These are phyloP conservation scores for Ulota crispa DNA, from an alignment of 225 moss, liverwort and hornwort genomes.

Conservation along the genomic window DNA sequence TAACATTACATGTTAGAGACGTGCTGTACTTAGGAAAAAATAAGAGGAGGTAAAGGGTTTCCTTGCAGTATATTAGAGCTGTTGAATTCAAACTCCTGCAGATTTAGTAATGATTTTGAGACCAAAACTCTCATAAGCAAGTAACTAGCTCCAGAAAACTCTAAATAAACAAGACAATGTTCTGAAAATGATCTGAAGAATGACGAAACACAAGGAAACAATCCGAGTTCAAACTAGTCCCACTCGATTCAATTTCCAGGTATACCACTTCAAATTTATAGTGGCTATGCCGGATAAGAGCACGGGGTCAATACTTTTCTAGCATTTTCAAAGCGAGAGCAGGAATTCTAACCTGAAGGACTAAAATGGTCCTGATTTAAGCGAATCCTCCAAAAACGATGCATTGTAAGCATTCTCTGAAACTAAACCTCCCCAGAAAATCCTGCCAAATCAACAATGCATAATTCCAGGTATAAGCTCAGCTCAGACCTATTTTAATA, in stretches of 20 bases:
- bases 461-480: conserved; percentile 7
- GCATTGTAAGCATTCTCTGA: conserved; percentile 75
- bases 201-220: background rate
- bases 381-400: conserved; percentile 59
- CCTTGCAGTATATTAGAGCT: background rate
- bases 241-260: background rate
- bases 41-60: too few species aligned
- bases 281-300: background rate
- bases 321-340: background rate
- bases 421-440: conserved; percentile 79
- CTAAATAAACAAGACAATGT: background rate
- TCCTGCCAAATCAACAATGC: conserved; percentile 39
- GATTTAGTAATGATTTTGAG: background rate
- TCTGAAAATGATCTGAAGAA: background rate
- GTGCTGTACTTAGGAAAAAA: background rate
- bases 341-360: conserved; percentile 49
- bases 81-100: background rate
- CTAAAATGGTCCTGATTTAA: conserved; percentile 51
- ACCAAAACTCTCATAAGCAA: background rate
- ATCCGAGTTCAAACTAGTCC: background rate
- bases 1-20: background rate
- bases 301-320: too few species aligned
- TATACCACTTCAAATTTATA: background rate
- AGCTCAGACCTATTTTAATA: background rate
- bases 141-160: background rate